These are phyloP conservation scores for Hymenoscyphus fructigenus DNA, from an alignment of 2,329 filamentous ascomycete species.

Conservation along the genomic window DNA sequence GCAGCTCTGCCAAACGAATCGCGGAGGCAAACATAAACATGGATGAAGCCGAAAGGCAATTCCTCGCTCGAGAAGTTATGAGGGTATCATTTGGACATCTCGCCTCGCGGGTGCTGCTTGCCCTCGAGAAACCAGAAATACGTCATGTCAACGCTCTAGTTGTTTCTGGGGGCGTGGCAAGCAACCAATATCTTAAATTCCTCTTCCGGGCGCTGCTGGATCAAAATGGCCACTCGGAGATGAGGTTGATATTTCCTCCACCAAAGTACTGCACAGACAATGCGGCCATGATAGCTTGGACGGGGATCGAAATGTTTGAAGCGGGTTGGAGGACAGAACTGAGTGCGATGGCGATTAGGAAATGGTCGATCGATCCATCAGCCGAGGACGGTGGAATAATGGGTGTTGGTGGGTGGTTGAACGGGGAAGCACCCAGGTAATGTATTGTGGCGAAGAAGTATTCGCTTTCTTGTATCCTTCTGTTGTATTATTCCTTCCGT, in stretches of 20 bases:
- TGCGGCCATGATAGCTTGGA: conserved; percentile 96
- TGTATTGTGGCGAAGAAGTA: background rate
- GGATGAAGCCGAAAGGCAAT: conserved; percentile 58
- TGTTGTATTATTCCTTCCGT: too few relatives aligned
- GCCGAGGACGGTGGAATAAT: conserved; percentile 66
- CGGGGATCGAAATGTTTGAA: conserved; percentile 88
- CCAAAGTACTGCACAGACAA: conserved; percentile 84
- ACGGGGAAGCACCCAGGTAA: conserved; percentile 1
- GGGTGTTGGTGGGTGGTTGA: conserved; percentile 54
- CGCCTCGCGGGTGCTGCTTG: conserved; percentile 69
- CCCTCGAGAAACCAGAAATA: conserved; percentile 47
- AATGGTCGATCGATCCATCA: conserved; percentile 71
- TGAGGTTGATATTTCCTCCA: conserved; percentile 74
- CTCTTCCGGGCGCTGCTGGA: conserved; percentile 60
- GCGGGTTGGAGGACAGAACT: conserved; percentile 68
- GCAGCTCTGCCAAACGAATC: conserved; percentile 62
- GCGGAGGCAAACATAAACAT: conserved; percentile 46
- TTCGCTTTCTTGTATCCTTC: background rate
- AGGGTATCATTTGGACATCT: conserved; percentile 85
- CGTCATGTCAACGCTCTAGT: conserved; percentile 61
- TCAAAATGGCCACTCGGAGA: conserved; percentile 60
- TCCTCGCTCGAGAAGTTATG: conserved; percentile 73
- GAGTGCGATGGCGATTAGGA: conserved; percentile 57
- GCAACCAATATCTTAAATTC: conserved; percentile 74
- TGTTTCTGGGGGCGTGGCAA: conserved; percentile 86